Percentiles rank a stretch among this genome's conserved stretches.
phyloP scores from a whole-genome alignment of 2,329 filamentous ascomycete genomes.

The Magnaporthiopsis poae region DNA sequence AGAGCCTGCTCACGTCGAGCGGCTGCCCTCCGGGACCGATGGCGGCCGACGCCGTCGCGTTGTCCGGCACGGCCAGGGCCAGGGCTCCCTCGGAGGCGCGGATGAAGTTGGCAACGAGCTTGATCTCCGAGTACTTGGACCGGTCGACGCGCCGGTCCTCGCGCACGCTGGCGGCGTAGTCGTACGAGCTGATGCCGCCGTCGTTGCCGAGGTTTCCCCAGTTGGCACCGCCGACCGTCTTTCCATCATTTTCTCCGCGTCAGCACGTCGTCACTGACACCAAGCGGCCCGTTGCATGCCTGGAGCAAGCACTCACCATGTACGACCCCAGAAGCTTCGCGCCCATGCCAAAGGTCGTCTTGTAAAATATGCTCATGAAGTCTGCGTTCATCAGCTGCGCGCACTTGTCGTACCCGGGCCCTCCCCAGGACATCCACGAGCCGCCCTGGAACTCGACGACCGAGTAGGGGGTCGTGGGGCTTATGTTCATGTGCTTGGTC shows the following conservation, averaged over 20 bases:
- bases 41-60: background rate
- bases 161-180: constrained; percentile 33
- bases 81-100: background rate
- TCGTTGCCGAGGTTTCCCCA: constrained; percentile 71
- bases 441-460: constrained; percentile 51
- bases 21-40: background rate
- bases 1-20: background rate
- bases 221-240: constrained; percentile 68
- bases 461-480: constrained; percentile 23
- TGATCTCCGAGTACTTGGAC: constrained; percentile 61
- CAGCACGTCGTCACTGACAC: background rate
- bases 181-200: constrained; percentile 51
- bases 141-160: constrained; percentile 6
- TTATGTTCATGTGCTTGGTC: constrained; percentile 40
- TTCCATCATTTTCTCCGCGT: background rate
- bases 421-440: constrained; percentile 56
- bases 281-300: background rate
- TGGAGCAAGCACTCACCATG: constrained; percentile 36
- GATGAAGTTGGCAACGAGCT: constrained; percentile 33
- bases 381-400: constrained; percentile 57
- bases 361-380: constrained; percentile 70
- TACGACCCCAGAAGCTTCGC: constrained; percentile 63
- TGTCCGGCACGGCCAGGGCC: background rate
- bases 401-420: constrained; percentile 59
- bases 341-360: constrained; percentile 59